These are phyloP conservation scores for Corylus heterophylla DNA, from an alignment of 306 rosid genomes.

Conservation along the genomic window DNA sequence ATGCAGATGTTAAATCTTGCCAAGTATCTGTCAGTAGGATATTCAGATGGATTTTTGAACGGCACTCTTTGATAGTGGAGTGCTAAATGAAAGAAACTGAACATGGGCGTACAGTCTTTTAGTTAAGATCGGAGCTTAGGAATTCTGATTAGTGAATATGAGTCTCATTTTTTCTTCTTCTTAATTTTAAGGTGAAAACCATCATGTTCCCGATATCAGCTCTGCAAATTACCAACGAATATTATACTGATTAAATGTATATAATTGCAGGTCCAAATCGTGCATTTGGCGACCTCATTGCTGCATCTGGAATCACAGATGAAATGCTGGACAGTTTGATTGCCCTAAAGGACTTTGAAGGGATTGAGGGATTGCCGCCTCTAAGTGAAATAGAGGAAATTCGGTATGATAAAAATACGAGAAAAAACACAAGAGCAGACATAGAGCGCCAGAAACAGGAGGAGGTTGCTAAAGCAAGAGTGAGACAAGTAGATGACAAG, in stretches of 20 bases:
- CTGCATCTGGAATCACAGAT: slow-evolving; percentile 92
- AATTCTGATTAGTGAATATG: background rate
- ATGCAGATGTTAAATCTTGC: too few species aligned
- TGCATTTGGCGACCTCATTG: slow-evolving; percentile 86
- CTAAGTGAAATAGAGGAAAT: slow-evolving; percentile 67
- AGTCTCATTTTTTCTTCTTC: background rate
- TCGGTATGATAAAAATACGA: slow-evolving; percentile 72
- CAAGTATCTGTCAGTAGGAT: too few species aligned
- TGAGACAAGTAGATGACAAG: slow-evolving; percentile 81
- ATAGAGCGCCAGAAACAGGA: slow-evolving; percentile 93
- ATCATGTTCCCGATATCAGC: slow-evolving; percentile 9
- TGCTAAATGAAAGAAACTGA: background rate
- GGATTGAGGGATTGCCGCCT: slow-evolving; percentile 84
- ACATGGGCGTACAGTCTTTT: background rate
- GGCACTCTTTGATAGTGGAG: background rate
- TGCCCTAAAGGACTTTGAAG: slow-evolving; percentile 79
- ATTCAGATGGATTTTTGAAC: background rate
- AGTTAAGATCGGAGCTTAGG: background rate
- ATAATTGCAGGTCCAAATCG: slow-evolving; percentile 70
- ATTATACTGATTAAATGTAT: background rate
- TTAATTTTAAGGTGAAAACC: background rate
- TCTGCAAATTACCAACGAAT: background rate
- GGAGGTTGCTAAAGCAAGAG: slow-evolving; percentile 84
- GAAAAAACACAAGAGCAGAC: slow-evolving; percentile 70
- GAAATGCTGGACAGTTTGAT: slow-evolving; percentile 93